A percentile compares a stretch with the other conserved stretches of the same genome.
Conservation (phyloP, 768 basidiomycete genomes). For the Boletus coccyginus region DNA sequence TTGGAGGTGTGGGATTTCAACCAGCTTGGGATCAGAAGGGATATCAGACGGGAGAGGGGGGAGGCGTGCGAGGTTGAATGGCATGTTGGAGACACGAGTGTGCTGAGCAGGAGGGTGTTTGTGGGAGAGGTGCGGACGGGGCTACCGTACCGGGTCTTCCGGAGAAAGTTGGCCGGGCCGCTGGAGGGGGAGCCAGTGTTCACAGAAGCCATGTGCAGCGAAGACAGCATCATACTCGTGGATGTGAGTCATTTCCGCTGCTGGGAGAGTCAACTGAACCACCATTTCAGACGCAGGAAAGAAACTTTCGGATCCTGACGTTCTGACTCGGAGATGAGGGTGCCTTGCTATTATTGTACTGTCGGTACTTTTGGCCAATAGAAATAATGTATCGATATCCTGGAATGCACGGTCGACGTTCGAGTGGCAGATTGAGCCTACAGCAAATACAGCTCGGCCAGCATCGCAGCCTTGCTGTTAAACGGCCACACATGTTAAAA, state of each 20-base stretch:
- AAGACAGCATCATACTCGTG: slow-evolving; percentile 54
- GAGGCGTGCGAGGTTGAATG: slow-evolving; percentile 16
- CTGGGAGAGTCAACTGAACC: neutral
- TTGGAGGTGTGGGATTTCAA: slow-evolving; percentile 54
- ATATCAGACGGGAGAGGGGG: slow-evolving; percentile 2
- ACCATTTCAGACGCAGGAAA: slow-evolving; percentile 16
- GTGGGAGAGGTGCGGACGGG: slow-evolving; percentile 39
- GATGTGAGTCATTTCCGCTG: slow-evolving; percentile 32
- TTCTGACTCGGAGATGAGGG: slow-evolving; percentile 15
- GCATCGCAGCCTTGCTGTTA: slow-evolving; percentile 12
- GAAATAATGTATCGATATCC: neutral
- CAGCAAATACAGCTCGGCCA: slow-evolving; percentile 28
- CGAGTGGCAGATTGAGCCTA: slow-evolving; percentile 28
- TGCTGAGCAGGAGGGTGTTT: slow-evolving; percentile 38
- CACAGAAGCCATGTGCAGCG: slow-evolving; percentile 48
- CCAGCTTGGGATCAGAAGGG: slow-evolving; percentile 37
- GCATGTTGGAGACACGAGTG: slow-evolving; percentile 25
- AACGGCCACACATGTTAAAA: slow-evolving; percentile 23
- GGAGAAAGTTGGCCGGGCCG: slow-evolving; percentile 17
- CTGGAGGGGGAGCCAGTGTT: slow-evolving; percentile 9
- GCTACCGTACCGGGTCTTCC: slow-evolving; percentile 45
- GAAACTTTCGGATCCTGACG: slow-evolving; percentile 29
- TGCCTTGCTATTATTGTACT: neutral
- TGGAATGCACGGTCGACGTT: slow-evolving; percentile 18
- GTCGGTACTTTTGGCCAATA: neutral